Evolutionary conservation across 176 grass and related monocot genomes (phyloP), one percentile per base, ranked within the genome.

Genomic region (Bonia amplexicaulis): DNA sequence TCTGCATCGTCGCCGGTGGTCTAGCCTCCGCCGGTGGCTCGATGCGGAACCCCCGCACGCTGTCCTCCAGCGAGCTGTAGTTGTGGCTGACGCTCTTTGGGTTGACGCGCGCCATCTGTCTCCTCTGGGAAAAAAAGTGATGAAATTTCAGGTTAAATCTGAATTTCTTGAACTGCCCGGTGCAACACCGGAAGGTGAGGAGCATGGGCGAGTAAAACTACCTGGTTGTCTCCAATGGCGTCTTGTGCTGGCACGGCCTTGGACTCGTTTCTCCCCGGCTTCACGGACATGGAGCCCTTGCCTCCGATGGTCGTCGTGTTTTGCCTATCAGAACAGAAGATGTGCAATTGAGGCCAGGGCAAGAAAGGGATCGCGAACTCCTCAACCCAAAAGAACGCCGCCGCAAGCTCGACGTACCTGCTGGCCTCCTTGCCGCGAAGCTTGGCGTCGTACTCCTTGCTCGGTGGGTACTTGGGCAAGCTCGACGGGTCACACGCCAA

Each of bases 381-480:
- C 1, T 19, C 22, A 45, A 46, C 68, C 22, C 22, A 41, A 27
- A n/a, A n/a, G 39, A 26, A 57, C 5, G 40, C 11, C 45, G 29
- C 42, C 26, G 72, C 40, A 4, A 39, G 10, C 14, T 58, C 54
- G 55, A 7, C 41, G 59, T 74, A 91, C 92, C 89, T 85, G 65
- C 14, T 71, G 60, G 77, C 82, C 70, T 89, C 89, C 66, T 92
- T 82, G 57, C 85, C 87, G 6, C 89, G 87, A 42, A 91, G 90
- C 69, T 90, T 94, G 79, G 87, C 89, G 66, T 94, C 92, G 88
- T 88, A 90, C 87, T 92, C 92, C 81, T 94, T 94, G 85, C 89
- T 87, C 26, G 92, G 92, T 3, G 92, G 90, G 71, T 85, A 83
- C 88, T 92, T 94, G 59, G 92, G 92, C 78, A 92, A 79, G 83